Base-by-base conservation (phyloP, 1,284 basidiomycete species). In the Ganoderma meredithae region DNA sequence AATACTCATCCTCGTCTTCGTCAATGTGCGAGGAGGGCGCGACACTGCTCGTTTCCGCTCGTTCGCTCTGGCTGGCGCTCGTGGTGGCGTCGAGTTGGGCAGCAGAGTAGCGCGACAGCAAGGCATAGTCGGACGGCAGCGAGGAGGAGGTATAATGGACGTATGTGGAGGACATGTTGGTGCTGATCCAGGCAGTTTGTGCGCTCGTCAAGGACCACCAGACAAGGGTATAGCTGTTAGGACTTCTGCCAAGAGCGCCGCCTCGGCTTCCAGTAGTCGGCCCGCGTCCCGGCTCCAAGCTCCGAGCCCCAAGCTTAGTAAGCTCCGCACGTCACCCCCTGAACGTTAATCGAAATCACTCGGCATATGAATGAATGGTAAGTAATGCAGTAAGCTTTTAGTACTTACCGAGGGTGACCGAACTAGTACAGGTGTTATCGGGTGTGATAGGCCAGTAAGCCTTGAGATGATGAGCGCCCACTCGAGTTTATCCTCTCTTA, bases 51-150 rank as follows among this genome's bases (percentile, higher is more conserved):
- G 65, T 36, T 19, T 71, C 65, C 6, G 62, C 58, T 27, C 66
- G 44, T 17, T 69, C 64, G 19, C 19, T 36, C 36, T 36, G 36
- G 36, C 36, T 15, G 9, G 39, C 39, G 55, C 33, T 17, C 19
- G 33, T 19, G 33, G 15, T 27, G 10, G 55, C 55, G 36, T 25
- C 58, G 2, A n/a, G 39, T 68, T 76, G 67, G 58, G 77, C 72
- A 33, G 75, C 80, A 44, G 85, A 83, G 68, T 84, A 86, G 25
- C 83, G 83, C 15, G 88, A 86, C 15, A 90, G 78, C 47, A 88
- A 77, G 6, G 87, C 88, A 74, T 90, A 90, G 79, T 90, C 89
- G 0, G 87, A 86, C 25, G 89, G 88, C 17, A 90, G 76, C 1
- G 88, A 90, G 0, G 86, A 84, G 19, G 88, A 83, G 2, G 81